phyloP scores from a whole-genome alignment of 2,329 filamentous ascomycete genomes.

The Penicillium hordei region DNA sequence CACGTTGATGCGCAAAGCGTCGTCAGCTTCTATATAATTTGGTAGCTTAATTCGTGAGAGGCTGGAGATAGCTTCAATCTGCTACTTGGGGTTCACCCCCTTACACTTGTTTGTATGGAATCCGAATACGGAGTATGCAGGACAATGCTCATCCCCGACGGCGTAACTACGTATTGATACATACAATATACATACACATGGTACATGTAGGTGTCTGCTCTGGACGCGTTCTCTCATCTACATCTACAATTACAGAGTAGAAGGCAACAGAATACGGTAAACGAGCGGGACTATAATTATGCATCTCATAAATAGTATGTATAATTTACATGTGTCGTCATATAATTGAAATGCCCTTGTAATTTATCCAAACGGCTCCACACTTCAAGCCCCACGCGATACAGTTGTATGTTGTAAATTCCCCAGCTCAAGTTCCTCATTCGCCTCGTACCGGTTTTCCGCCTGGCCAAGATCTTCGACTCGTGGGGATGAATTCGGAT shows the following conservation, averaged over 20 bases:
- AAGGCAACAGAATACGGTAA: background rate
- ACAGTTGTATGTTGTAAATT: background rate
- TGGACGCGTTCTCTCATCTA: no score
- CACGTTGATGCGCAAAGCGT: background rate
- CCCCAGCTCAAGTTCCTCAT: background rate
- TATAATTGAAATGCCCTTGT: background rate
- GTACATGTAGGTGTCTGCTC: background rate
- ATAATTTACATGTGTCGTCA: background rate
- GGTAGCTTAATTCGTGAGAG: background rate
- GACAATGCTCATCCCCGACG: background rate
- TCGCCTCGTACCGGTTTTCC: background rate
- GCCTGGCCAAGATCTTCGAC: conserved; percentile 1
- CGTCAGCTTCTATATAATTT: conserved; percentile 3
- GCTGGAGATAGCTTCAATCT: conserved; percentile 5
- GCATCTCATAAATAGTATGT: background rate
- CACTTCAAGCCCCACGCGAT: no score
- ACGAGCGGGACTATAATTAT: background rate
- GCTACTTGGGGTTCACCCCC: background rate
- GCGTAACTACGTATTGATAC: background rate
- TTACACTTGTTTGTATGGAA: background rate
- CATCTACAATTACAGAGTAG: background rate
- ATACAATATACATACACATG: background rate
- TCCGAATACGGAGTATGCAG: background rate
- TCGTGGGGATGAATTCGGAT: background rate
- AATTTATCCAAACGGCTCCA: background rate